Conservation (phyloP, 2,329 filamentous ascomycete species). For the Chaetomiaceae sp. region DNA sequence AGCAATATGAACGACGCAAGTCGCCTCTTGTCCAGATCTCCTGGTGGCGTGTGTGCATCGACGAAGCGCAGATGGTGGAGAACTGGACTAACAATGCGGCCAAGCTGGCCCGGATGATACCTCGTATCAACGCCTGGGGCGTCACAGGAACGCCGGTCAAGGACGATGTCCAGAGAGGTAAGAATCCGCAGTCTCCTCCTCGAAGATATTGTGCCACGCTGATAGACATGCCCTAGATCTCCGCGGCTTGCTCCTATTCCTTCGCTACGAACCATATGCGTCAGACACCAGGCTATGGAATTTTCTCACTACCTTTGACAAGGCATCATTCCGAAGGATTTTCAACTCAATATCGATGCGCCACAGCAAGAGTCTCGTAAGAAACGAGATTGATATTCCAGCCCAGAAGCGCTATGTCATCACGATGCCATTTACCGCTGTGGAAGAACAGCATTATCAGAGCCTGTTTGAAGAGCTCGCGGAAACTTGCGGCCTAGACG, state of each 20-base stretch:
- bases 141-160: slow-evolving; percentile 87
- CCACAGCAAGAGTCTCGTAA: slow-evolving; percentile 78
- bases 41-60: slow-evolving; percentile 81
- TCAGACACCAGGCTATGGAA: slow-evolving; percentile 62
- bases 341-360: slow-evolving; percentile 71
- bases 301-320: slow-evolving; percentile 56
- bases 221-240: slow-evolving; percentile 49
- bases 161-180: slow-evolving; percentile 43
- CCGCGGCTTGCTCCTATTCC: slow-evolving; percentile 73
- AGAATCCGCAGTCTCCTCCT: neutral
- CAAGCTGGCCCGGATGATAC: slow-evolving; percentile 71
- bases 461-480: slow-evolving; percentile 72
- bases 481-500: slow-evolving; percentile 60
- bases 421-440: slow-evolving; percentile 80
- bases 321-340: slow-evolving; percentile 60
- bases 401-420: slow-evolving; percentile 82
- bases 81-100: slow-evolving; percentile 81
- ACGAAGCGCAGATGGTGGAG: slow-evolving; percentile 90
- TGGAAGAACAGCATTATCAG: slow-evolving; percentile 87
- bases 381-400: slow-evolving; percentile 73
- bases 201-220: neutral
- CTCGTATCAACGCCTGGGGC: slow-evolving; percentile 83
- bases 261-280: slow-evolving; percentile 73
- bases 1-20: slow-evolving; percentile 59
- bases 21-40: slow-evolving; percentile 76